Conservation (phyloP, 306 rosid genomes). For the Alnus glutinosa region DNA sequence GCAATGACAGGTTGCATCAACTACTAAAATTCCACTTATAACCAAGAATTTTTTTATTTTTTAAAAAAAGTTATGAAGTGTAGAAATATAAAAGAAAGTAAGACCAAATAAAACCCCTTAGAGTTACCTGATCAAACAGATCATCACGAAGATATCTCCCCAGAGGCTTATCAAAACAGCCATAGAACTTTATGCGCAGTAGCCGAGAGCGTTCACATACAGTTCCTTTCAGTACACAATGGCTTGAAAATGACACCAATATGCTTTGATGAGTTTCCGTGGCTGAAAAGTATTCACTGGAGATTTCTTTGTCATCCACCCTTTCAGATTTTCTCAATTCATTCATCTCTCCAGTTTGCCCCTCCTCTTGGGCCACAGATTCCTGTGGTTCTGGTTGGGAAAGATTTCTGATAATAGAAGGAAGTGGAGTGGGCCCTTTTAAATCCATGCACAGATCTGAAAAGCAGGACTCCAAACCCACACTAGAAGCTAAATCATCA, state of each 20-base stretch:
- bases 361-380: slow-evolving; percentile 39
- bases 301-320: slow-evolving; percentile 58
- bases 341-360: slow-evolving; percentile 46
- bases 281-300: slow-evolving; percentile 82
- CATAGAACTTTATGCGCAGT: slow-evolving; percentile 90
- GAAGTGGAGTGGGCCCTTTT: slow-evolving; percentile 21
- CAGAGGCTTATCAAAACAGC: slow-evolving; percentile 92
- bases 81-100: background rate
- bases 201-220: slow-evolving; percentile 87
- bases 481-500: slow-evolving; percentile 43
- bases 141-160: slow-evolving; percentile 93
- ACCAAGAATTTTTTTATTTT: background rate
- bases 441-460: slow-evolving; percentile 41
- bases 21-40: slow-evolving; percentile 18
- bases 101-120: slow-evolving; percentile 5
- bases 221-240: slow-evolving; percentile 74
- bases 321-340: slow-evolving; percentile 42
- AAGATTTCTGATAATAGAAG: slow-evolving; percentile 33
- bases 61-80: background rate
- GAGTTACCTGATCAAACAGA: slow-evolving; percentile 70
- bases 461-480: slow-evolving; percentile 33
- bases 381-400: slow-evolving; percentile 50
- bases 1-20: slow-evolving; percentile 19
- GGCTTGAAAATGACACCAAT: slow-evolving; percentile 92
- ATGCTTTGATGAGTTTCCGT: slow-evolving; percentile 89